Evolutionary conservation across 2,329 filamentous ascomycete genomes (phyloP).

Genomic region (Penicillium rolfsii): DNA sequence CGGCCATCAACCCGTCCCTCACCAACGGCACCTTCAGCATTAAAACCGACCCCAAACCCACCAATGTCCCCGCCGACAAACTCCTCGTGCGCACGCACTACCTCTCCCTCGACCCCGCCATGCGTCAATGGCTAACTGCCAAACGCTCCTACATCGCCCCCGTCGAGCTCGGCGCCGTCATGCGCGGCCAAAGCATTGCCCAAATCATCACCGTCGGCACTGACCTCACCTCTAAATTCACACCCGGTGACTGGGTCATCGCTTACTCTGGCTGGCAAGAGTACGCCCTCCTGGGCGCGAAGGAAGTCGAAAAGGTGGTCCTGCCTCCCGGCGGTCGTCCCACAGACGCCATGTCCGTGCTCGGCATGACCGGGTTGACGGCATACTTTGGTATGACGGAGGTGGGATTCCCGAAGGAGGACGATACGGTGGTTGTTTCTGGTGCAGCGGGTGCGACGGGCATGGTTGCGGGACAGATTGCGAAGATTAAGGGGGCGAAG

Average conservation of each 20-base stretch:
- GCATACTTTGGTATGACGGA: constrained; percentile 75
- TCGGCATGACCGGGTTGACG: constrained; percentile 71
- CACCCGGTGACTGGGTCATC: constrained; percentile 53
- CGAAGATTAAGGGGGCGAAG: constrained; percentile 69
- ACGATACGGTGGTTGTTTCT: constrained; percentile 76
- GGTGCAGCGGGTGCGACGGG: constrained; percentile 80
- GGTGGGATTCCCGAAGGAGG: constrained; percentile 67
- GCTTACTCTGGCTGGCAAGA: constrained; percentile 67
- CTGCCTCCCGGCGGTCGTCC: constrained; percentile 52
- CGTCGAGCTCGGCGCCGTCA: constrained; percentile 67
- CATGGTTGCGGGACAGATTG: constrained; percentile 75
- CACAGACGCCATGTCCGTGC: constrained; percentile 65
- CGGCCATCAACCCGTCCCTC: constrained; percentile 43
- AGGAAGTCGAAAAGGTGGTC: constrained; percentile 51
- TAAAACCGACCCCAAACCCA: constrained; percentile 31
- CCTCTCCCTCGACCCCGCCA: constrained; percentile 73
- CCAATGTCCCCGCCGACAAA: constrained; percentile 54
- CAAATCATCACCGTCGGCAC: constrained; percentile 63
- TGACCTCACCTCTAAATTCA: constrained; percentile 32
- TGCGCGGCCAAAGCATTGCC: constrained; percentile 66
- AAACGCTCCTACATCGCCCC: constrained; percentile 68
- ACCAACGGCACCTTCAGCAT: constrained; percentile 41
- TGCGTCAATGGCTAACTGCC: constrained; percentile 70
- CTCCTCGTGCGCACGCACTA: constrained; percentile 65
- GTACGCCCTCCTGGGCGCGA: constrained; percentile 61